phyloP scores from a whole-genome alignment of 306 rosid genomes.

The Quercus variabilis region DNA sequence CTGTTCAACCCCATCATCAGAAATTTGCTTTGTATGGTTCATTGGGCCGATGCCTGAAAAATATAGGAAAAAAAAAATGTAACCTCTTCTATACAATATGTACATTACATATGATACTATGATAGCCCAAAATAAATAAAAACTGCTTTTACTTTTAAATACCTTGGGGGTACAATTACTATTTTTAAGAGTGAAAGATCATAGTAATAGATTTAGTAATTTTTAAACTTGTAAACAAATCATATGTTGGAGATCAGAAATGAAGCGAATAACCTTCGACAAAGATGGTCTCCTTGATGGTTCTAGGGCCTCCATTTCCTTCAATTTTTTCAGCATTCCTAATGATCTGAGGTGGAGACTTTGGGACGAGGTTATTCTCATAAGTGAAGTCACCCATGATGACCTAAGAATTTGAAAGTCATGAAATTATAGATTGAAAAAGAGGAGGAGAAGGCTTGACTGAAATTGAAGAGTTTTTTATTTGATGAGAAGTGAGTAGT shows the following conservation, averaged over 20 bases:
- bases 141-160: too few species aligned
- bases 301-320: constrained; percentile 36
- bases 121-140: too few species aligned
- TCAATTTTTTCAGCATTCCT: constrained; percentile 13
- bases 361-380: constrained; percentile 28
- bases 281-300: constrained; percentile 31
- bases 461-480: background rate
- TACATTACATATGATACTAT: too few species aligned
- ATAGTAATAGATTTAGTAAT: too few species aligned
- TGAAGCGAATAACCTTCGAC: constrained; percentile 8
- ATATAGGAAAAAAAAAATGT: too few species aligned
- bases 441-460: background rate
- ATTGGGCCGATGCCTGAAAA: too few species aligned
- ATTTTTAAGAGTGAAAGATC: too few species aligned
- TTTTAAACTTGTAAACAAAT: background rate
- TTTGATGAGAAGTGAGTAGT: too few species aligned
- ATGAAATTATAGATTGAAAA: background rate
- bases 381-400: constrained; percentile 34
- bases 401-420: background rate
- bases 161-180: too few species aligned
- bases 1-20: too few species aligned
- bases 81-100: too few species aligned
- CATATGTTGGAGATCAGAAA: background rate
- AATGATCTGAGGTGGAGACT: constrained; percentile 23
- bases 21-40: too few species aligned